Percentiles rank a stretch among this genome's conserved stretches.
Conservation (phyloP, 306 rosid species). For the Fagus crenata region DNA sequence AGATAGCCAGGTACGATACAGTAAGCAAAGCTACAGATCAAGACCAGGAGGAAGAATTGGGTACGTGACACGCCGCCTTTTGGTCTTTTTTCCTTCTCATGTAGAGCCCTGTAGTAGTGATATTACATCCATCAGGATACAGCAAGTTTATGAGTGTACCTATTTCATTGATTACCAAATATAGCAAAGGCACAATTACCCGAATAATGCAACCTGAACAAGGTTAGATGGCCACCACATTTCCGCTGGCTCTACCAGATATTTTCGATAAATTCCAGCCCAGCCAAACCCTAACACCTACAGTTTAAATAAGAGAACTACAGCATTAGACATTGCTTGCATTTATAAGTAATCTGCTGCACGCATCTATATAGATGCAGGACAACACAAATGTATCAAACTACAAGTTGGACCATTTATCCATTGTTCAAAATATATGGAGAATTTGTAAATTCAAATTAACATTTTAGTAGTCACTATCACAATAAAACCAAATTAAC, state of each 20-base stretch:
- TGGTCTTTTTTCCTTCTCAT: slow-evolving; percentile 57
- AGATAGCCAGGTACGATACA: slow-evolving; percentile 68
- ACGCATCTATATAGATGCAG: background rate
- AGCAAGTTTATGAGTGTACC: background rate
- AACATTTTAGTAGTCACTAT: background rate
- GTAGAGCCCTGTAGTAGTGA: slow-evolving; percentile 59
- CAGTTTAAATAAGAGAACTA: slow-evolving; percentile 12
- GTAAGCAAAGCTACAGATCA: slow-evolving; percentile 57
- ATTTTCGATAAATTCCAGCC: slow-evolving; percentile 72
- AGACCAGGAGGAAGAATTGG: slow-evolving; percentile 57
- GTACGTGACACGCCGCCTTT: slow-evolving; percentile 56
- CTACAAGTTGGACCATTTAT: background rate
- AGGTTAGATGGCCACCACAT: slow-evolving; percentile 91
- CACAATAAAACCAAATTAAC: background rate
- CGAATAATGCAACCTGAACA: slow-evolving; percentile 74
- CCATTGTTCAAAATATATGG: background rate
- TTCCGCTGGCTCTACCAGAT: slow-evolving; percentile 71
- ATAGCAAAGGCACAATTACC: slow-evolving; percentile 34
- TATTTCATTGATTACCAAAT: background rate
- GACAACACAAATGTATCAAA: background rate
- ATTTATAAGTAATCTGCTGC: background rate
- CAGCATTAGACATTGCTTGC: background rate
- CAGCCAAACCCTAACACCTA: slow-evolving; percentile 72
- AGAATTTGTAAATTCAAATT: background rate
- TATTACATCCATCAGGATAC: background rate